Conservation (phyloP, 495 filamentous ascomycete species). For the Tuber umbilicatum region DNA sequence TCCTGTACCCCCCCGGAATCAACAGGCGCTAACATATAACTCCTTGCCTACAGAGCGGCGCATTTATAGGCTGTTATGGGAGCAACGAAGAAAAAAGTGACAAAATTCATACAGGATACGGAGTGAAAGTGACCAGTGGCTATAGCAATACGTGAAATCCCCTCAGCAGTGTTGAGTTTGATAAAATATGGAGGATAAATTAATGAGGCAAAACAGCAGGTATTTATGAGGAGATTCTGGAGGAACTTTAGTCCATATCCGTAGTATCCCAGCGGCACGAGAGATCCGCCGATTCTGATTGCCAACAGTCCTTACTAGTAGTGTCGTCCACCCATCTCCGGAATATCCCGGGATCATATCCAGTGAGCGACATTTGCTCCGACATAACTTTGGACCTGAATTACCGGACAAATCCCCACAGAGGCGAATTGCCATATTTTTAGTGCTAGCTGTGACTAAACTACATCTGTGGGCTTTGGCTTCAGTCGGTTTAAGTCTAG, state of each 20-base stretch:
- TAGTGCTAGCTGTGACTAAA: not conserved
- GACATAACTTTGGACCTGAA: too few relatives aligned
- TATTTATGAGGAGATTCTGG: not conserved
- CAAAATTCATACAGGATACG: not conserved
- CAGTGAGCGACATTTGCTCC: not conserved
- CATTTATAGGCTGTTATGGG: not conserved
- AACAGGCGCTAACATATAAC: too few relatives aligned
- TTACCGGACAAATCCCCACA: too few relatives aligned
- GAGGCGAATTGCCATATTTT: not conserved
- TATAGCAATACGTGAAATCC: not conserved
- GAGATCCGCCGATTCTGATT: not conserved
- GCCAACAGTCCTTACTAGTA: not conserved
- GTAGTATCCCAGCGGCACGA: too few relatives aligned
- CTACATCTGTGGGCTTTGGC: not conserved
- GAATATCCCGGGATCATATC: not conserved
- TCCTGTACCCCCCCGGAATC: too few relatives aligned
- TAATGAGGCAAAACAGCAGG: not conserved
- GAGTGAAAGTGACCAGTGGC: not conserved
- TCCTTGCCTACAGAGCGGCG: not conserved
- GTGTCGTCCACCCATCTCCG: not conserved
- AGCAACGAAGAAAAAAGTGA: not conserved
- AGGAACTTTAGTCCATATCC: too few relatives aligned
- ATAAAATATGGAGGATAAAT: not conserved
- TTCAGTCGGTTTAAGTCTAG: not conserved
- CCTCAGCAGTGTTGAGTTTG: not conserved